phyloP scores from a whole-genome alignment of 352 stramenopile species.

The Pythium phragmiticola region DNA sequence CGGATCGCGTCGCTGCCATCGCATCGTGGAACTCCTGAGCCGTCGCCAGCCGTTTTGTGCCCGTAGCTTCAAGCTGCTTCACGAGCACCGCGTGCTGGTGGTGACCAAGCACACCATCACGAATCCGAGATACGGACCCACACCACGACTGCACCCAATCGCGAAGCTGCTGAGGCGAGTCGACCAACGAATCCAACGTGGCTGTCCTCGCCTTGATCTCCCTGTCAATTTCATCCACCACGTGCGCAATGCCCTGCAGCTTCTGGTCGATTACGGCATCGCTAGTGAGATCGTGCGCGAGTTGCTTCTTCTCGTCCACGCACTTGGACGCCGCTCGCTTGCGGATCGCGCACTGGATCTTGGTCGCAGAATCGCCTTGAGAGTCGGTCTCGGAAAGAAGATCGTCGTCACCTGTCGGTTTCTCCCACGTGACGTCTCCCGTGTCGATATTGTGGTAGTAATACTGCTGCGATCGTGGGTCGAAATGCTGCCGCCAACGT shows the following conservation, averaged over 20 bases:
- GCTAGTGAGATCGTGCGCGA: constrained; percentile 35
- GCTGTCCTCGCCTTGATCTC: constrained; percentile 36
- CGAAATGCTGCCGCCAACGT: constrained; percentile 45
- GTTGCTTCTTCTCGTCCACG: constrained; percentile 30
- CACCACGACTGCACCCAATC: constrained; percentile 34
- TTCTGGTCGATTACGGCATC: constrained; percentile 36
- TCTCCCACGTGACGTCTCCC: constrained; percentile 34
- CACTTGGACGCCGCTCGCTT: constrained; percentile 34
- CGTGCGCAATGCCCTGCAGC: constrained; percentile 36
- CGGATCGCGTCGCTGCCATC: constrained; percentile 35
- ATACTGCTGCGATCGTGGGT: constrained; percentile 32
- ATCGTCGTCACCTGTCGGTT: constrained; percentile 26
- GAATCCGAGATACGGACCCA: constrained; percentile 31
- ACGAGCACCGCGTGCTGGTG: constrained; percentile 35
- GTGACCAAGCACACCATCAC: constrained; percentile 36
- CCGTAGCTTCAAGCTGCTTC: constrained; percentile 25
- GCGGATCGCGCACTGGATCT: constrained; percentile 59
- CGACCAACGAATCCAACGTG: neutral
- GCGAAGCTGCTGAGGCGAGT: constrained; percentile 22
- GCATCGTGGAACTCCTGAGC: constrained; percentile 44
- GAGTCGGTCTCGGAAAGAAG: constrained; percentile 24
- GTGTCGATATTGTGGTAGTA: constrained; percentile 39
- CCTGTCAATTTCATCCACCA: constrained; percentile 42
- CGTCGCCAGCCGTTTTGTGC: constrained; percentile 28
- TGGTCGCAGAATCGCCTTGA: constrained; percentile 37